Base-by-base conservation (phyloP, 1,284 basidiomycete species). In the Vanrija sp. region DNA sequence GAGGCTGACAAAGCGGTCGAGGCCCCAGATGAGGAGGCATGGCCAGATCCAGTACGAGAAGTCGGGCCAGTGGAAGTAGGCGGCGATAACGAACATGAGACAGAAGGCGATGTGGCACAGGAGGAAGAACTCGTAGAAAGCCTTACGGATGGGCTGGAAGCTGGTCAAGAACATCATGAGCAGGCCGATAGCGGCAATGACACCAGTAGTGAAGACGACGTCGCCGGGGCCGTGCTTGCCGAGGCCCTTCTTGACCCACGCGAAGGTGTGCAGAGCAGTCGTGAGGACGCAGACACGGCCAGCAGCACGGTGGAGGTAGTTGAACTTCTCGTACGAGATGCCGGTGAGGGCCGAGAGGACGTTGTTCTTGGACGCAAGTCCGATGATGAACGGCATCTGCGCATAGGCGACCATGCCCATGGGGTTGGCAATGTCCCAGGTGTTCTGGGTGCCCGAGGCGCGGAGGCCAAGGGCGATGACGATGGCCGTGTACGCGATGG, bases 301-400 rank as follows among this genome's bases (percentile, higher is more conserved):
- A 0, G 69, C 55, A 1, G 71, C 66, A 42, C 69, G 66, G 53
- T 74, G 72, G 16, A 74, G 62, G 54, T 64, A 72, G 56, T 72
- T 72, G 44, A 74, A 65, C 77, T 83, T 84, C 56, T 86, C 83
- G 63, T 82, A 83, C 48, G 81, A 77, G 43, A 86, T 73, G 3
- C 85, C 83, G 3, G 83, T 85, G 83, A 54, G 54, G 84, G 83
- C 77, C 6, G 83, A 81, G 9, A 87, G 74, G 21, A 83, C 52
- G 52, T 86, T 87, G 67, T 87, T 85, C 68, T 83, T 84, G 49
- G 82, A 83, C 0, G 83, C 85, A 14, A 87, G 79, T 3, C 79
- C 83, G 0, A 82, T 80, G 61, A 86, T 78, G n/a, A 87, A 72
- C 0, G 85, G 83, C 2, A 85, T 66, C 65, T 87, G 86, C 18